Conservation (phyloP, 1,139 yeast species). For the Hansenula anomala region DNA sequence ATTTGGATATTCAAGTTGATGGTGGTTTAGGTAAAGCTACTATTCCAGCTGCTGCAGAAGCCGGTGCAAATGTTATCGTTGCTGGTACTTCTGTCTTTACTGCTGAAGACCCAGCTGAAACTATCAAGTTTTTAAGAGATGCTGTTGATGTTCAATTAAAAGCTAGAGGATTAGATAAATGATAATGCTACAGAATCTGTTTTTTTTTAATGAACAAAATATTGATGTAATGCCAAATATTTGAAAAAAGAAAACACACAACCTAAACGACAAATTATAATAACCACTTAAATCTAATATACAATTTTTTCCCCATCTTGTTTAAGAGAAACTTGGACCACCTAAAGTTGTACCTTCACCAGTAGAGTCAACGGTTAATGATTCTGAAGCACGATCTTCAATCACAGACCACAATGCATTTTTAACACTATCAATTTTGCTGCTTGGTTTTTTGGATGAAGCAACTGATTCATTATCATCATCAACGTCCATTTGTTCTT, state of each 20-base stretch:
- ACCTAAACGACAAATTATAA: conserved; percentile 1
- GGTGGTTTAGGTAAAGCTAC: conserved; percentile 93
- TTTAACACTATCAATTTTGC: conserved; percentile 46
- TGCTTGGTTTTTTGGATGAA: conserved; percentile 18
- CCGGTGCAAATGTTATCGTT: conserved; percentile 97
- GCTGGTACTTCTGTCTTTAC: conserved; percentile 95
- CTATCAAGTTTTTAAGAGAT: conserved; percentile 61
- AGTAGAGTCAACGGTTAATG: conserved; percentile 38
- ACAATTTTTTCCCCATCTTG: too few species aligned
- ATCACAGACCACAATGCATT: conserved; percentile 66
- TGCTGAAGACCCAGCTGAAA: conserved; percentile 71
- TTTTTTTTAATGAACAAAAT: too few species aligned
- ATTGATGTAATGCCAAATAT: too few species aligned
- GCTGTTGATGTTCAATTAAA: conserved; percentile 42
- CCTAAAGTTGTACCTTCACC: conserved; percentile 87
- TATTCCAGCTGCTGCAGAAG: conserved; percentile 77
- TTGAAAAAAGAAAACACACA: not conserved
- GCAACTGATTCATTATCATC: conserved; percentile 32
- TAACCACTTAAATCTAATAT: too few species aligned
- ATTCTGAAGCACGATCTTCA: conserved; percentile 45
- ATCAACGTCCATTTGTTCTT: conserved; percentile 42
- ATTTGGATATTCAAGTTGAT: conserved; percentile 88
- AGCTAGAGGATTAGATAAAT: conserved; percentile 22
- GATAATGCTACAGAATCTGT: too few species aligned
- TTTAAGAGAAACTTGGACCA: conserved; percentile 39